Percentiles rank a stretch among this genome's conserved stretches.
phyloP scores from a whole-genome alignment of 257 asterid species.

The Solanum peruvianum region DNA sequence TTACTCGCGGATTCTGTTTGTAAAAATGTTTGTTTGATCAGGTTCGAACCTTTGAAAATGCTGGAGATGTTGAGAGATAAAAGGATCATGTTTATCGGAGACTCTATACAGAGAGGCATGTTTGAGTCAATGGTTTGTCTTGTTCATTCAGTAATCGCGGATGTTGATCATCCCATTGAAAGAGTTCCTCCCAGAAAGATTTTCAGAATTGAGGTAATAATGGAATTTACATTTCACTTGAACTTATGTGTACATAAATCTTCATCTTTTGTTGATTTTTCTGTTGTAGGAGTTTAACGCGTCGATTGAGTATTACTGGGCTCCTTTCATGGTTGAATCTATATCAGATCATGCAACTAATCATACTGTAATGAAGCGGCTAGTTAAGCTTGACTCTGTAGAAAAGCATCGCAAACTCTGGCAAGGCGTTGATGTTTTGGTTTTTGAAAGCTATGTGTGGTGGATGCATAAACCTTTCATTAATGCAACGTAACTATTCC shows the following conservation, averaged over 20 bases:
- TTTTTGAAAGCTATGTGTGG: conserved; percentile 90
- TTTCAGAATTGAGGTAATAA: conserved; percentile 56
- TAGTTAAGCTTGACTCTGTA: conserved; percentile 65
- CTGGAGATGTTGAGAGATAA: conserved; percentile 73
- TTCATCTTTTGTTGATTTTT: neutral
- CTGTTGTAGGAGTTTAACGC: conserved; percentile 59
- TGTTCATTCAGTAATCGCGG: conserved; percentile 48
- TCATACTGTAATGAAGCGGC: conserved; percentile 55
- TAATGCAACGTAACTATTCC: conserved; percentile 58
- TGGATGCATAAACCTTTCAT: conserved; percentile 84
- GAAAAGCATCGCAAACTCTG: conserved; percentile 64
- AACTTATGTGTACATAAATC: neutral
- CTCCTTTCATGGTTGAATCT: conserved; percentile 81
- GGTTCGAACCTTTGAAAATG: conserved; percentile 67
- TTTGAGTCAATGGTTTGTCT: conserved; percentile 90
- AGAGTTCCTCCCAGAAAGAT: conserved; percentile 70
- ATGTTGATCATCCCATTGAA: conserved; percentile 35
- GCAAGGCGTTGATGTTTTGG: conserved; percentile 61
- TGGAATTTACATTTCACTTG: neutral
- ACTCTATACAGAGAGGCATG: conserved; percentile 89
- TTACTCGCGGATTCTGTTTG: neutral
- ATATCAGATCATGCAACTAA: conserved; percentile 77
- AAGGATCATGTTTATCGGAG: conserved; percentile 82
- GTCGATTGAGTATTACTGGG: conserved; percentile 89
- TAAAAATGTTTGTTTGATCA: conserved; percentile 7